Evolutionary conservation across 2,329 filamentous ascomycete genomes (phyloP), one percentile per base, ranked within the genome.

Genomic region (Sporothrix brasiliensis): DNA sequence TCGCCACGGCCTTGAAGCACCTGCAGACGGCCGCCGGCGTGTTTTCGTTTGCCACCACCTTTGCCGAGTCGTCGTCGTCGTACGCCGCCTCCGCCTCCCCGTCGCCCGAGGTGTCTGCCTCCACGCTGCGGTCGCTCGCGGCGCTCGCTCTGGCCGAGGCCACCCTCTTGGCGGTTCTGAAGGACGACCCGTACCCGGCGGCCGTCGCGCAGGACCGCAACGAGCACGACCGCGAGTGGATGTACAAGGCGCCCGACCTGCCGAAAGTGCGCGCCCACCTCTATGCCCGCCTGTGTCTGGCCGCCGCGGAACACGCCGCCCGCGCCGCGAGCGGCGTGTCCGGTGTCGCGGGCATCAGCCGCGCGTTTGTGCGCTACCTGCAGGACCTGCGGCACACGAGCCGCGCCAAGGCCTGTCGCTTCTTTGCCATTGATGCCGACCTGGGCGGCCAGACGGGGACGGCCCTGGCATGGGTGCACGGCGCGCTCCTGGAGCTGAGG

Each of bases 171-270:
- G 93, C 93, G 0, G 93, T 98, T 0, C 79, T 97, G 66, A 98
- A 98, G 76, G 94, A 98, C 77, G 95, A 99, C 76, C 93, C 94
- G 0, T 98, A 97, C 77, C 91, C 94, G 0, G 89, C 91, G 1
- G 87, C 90, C 7, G 90, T 97, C 2, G 89, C 93, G 0, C 92
- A 97, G 76, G 88, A 90, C 70, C 87, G 94, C 63, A 96, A 97
- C 77, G 88, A 90, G 68, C 89, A 90, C 74, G 93, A 94, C 79
- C 93, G 87, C 72, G 94, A 98, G 74, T 99, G 94, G 94, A 98
- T 98, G 93, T 96, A 95, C 79, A 92, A 91, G 76, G 87, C 93
- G 0, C 93, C 94, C 0, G 89, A 93, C 67, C 92, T 97, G 65
- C 91, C 93, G 41, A 94, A 94, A 77, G 93, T 97, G 21, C 89